Evolutionary conservation across 164 flowering plant species (phyloP).

Genomic region (Protea cynaroides): DNA sequence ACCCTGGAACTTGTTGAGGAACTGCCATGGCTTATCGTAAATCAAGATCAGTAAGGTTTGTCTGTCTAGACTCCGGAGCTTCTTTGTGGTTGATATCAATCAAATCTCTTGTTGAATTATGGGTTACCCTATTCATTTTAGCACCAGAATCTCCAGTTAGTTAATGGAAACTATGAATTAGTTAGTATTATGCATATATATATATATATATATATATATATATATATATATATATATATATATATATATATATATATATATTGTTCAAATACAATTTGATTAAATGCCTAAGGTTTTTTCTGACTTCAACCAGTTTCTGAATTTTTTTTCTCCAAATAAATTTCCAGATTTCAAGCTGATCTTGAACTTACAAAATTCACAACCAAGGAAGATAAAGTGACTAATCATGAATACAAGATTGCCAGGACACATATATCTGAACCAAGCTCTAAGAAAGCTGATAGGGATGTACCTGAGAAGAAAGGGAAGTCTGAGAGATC

Average conservation of each 20-base stretch:
- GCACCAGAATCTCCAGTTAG: background rate
- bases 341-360: conserved; percentile 58
- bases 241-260: too few species aligned
- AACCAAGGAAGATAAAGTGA: conserved; percentile 8
- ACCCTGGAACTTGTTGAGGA: background rate
- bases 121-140: background rate
- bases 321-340: conserved; percentile 7
- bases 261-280: background rate
- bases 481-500: conserved; percentile 48
- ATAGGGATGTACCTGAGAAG: conserved; percentile 11
- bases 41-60: conserved; percentile 34
- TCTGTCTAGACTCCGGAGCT: background rate
- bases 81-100: background rate
- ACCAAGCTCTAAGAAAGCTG: conserved; percentile 24
- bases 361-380: conserved; percentile 29
- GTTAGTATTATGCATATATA: too few species aligned
- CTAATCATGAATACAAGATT: too few species aligned
- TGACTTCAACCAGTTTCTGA: background rate
- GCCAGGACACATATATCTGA: conserved; percentile 38
- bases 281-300: too few species aligned
- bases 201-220: too few species aligned
- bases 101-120: background rate
- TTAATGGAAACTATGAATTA: too few species aligned
- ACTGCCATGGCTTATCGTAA: conserved; percentile 31
- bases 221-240: too few species aligned